Conservation (phyloP, 371 early-diverging fungal genomes). For the Batkoa obscura region DNA sequence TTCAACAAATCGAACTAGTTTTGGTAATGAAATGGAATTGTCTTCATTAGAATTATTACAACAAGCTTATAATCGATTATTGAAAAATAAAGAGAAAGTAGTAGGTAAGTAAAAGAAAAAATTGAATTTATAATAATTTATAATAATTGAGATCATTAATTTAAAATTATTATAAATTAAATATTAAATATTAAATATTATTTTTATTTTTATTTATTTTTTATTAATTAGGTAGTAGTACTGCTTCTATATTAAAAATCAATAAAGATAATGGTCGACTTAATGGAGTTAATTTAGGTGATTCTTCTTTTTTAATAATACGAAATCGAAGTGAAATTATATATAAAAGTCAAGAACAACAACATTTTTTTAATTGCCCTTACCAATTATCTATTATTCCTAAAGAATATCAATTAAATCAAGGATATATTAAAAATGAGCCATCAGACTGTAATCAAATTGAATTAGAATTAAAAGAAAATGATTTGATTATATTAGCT, state of each 20-base stretch:
- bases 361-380: slow-evolving; percentile 53
- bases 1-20: slow-evolving; percentile 17
- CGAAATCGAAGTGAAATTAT: slow-evolving; percentile 29
- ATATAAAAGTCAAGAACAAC: slow-evolving; percentile 39
- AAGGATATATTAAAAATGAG: slow-evolving; percentile 6
- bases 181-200: too few relatives aligned
- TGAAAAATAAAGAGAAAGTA: slow-evolving; percentile 22
- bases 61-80: slow-evolving; percentile 19
- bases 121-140: too few relatives aligned
- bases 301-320: slow-evolving; percentile 37
- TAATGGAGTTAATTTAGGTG: slow-evolving; percentile 38
- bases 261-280: slow-evolving; percentile 36
- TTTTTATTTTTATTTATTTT: too few relatives aligned
- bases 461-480: slow-evolving; percentile 31
- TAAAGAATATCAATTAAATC: slow-evolving; percentile 9
- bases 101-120: slow-evolving; percentile 18
- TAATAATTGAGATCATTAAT: too few relatives aligned
- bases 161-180: too few relatives aligned
- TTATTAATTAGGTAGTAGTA: slow-evolving; percentile 30
- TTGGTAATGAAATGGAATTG: slow-evolving; percentile 5
- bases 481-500: slow-evolving; percentile 41
- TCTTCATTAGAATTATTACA: slow-evolving; percentile 30
- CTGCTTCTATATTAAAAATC: slow-evolving; percentile 39
- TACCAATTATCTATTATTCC: slow-evolving; percentile 44
- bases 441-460: slow-evolving; percentile 30